Evolutionary conservation across 106 monocot genomes (phyloP).

Genomic region (Cymbidium sinense): DNA sequence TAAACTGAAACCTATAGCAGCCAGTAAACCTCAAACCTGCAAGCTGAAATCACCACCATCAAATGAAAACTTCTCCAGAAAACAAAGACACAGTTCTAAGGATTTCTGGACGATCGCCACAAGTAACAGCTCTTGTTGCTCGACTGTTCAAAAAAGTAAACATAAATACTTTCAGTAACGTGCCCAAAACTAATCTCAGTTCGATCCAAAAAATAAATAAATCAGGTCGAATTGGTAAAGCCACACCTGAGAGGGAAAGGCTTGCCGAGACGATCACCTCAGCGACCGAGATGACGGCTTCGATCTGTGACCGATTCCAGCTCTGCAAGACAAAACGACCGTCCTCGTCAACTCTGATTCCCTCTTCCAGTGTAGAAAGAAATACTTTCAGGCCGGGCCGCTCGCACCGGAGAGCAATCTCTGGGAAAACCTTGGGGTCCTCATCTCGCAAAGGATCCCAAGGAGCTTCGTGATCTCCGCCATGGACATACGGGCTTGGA

Average conservation of each 20-base stretch:
- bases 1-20: not conserved
- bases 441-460: constrained; percentile 40
- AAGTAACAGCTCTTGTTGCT: constrained; percentile 26
- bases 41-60: constrained; percentile 56
- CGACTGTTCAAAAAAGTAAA: constrained; percentile 35
- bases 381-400: constrained; percentile 33
- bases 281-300: constrained; percentile 33
- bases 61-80: constrained; percentile 47
- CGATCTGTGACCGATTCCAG: constrained; percentile 53
- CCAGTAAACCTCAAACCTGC: constrained; percentile 29
- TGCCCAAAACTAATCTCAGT: not conserved
- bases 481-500: constrained; percentile 43
- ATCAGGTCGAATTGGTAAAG: not conserved
- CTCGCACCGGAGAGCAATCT: constrained; percentile 24
- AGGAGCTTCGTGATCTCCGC: constrained; percentile 62
- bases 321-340: constrained; percentile 21
- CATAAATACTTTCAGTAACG: not conserved
- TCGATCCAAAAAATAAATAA: not conserved
- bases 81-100: constrained; percentile 37
- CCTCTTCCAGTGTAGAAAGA: constrained; percentile 32
- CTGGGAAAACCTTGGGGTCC: constrained; percentile 11
- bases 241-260: constrained; percentile 33
- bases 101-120: constrained; percentile 42
- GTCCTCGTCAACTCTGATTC: constrained; percentile 18
- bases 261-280: constrained; percentile 30